phyloP scores from a whole-genome alignment of 495 filamentous ascomycete genomes.

The Trichoderma virens region DNA sequence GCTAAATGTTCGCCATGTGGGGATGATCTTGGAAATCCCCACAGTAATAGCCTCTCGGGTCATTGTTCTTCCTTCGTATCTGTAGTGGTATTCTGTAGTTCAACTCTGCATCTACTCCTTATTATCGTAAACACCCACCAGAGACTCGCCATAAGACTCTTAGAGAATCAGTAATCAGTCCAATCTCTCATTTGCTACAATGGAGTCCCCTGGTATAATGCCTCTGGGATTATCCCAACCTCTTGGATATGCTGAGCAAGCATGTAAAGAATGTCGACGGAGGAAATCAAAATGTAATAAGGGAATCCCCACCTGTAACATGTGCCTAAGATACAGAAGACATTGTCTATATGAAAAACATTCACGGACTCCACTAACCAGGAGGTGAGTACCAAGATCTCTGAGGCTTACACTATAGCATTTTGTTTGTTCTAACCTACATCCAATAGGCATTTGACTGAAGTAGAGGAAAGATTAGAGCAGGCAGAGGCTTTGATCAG shows the following conservation, averaged over 20 bases:
- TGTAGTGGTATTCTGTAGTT: too few relatives aligned
- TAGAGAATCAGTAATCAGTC: too few relatives aligned
- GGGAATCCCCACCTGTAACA: conserved; percentile 12
- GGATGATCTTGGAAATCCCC: too few relatives aligned
- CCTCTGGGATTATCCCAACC: not conserved
- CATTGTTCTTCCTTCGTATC: too few relatives aligned
- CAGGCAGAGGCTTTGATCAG: conserved; percentile 13
- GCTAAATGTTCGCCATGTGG: too few relatives aligned
- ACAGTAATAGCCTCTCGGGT: too few relatives aligned
- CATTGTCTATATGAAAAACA: conserved; percentile 24
- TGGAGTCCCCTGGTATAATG: not conserved
- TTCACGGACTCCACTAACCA: conserved; percentile 19
- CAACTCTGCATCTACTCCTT: too few relatives aligned
- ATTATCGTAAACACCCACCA: too few relatives aligned
- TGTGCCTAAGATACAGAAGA: conserved; percentile 17
- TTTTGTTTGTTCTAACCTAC: not conserved
- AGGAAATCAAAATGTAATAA: conserved; percentile 15
- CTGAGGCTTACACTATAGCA: too few relatives aligned
- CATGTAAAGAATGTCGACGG: conserved; percentile 15
- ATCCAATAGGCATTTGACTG: conserved; percentile 14
- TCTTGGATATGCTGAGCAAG: conserved; percentile 6
- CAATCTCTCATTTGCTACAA: not conserved
- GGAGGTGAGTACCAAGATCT: conserved; percentile 13
- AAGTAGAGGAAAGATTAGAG: conserved; percentile 16
- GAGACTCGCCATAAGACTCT: too few relatives aligned